phyloP scores from a whole-genome alignment of 306 rosid genomes.

The Cucurbita moschata region DNA sequence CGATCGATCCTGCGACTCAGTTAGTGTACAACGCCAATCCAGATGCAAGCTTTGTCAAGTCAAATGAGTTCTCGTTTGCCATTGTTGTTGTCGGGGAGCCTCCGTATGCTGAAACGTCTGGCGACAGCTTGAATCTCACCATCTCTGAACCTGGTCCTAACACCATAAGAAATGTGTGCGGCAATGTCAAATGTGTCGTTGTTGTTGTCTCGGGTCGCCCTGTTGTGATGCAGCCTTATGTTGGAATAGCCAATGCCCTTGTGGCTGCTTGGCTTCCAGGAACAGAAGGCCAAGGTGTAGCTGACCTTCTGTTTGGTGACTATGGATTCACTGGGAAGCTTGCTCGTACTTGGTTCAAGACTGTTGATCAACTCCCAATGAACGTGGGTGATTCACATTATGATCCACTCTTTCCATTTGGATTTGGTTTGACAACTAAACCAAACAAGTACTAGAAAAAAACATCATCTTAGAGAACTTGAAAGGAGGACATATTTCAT shows the following conservation, averaged over 20 bases:
- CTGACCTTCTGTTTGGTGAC: conserved; percentile 58
- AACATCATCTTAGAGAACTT: not conserved
- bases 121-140: conserved; percentile 61
- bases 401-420: conserved; percentile 67
- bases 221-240: conserved; percentile 61
- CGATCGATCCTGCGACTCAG: conserved; percentile 49
- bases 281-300: conserved; percentile 87
- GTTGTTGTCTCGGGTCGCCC: conserved; percentile 80
- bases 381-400: conserved; percentile 61
- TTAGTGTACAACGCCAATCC: conserved; percentile 71
- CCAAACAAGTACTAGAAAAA: conserved; percentile 14
- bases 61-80: conserved; percentile 48
- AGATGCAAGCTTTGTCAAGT: conserved; percentile 40
- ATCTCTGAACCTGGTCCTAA: conserved; percentile 63
- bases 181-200: conserved; percentile 44
- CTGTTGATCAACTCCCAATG: conserved; percentile 71
- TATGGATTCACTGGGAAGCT: conserved; percentile 69
- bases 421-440: conserved; percentile 59
- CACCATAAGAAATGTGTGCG: conserved; percentile 58
- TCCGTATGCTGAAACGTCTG: conserved; percentile 67
- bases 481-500: not conserved
- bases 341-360: conserved; percentile 76
- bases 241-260: conserved; percentile 51
- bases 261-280: conserved; percentile 98
- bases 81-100: conserved; percentile 81